Base-by-base conservation (phyloP, 192 early-diverging fungal genomes). In the Coemansia sp. region DNA sequence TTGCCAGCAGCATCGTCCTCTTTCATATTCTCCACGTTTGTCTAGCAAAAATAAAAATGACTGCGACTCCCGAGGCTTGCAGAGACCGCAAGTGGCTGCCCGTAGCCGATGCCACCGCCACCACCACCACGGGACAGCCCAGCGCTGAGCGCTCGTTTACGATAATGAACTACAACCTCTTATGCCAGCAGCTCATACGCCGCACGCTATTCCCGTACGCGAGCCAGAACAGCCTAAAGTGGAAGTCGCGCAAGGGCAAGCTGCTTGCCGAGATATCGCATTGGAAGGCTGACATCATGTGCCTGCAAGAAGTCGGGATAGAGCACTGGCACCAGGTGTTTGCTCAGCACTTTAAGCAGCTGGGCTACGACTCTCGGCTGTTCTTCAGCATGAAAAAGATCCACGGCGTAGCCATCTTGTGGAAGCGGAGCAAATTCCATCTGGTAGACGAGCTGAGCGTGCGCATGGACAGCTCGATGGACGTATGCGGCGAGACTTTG, bases 91-190 rank as follows among this genome's bases (percentile, higher is more conserved):
- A 24, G 22, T 82, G 79, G 79, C 63, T 82, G 2, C 17, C 65
- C 6, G 59, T 82, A 25, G 53, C 72, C 27, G 62, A 19, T 20
- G 37, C 25, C n/a, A n/a, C n/a, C n/a, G n/a, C n/a, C n/a, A n/a
- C n/a, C n/a, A n/a, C n/a, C n/a, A n/a, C n/a, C 9, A 24, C 57
- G 22, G 14, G 32, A 36, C 43, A 43, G 22, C 11, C 49, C 39
- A 37, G 37, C 29, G 5, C 63, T 17, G 22, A 25, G 27, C 37
- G 37, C 22, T 63, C 71, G 27, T 71, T 84, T 40, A 81, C 84
- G 3, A 60, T 88, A 43, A 88, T 90, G 87, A 76, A 76, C 72
- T 89, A 87, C 76, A 89, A 89, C 53, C 67, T 86, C 15, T 68
- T 89, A 2, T 87, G 86, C 54, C 87, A 89, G 40, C 77, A 71